These are phyloP conservation scores for Pythium myriotylum DNA, from an alignment of 352 stramenopile genomes.

Conservation along the genomic window DNA sequence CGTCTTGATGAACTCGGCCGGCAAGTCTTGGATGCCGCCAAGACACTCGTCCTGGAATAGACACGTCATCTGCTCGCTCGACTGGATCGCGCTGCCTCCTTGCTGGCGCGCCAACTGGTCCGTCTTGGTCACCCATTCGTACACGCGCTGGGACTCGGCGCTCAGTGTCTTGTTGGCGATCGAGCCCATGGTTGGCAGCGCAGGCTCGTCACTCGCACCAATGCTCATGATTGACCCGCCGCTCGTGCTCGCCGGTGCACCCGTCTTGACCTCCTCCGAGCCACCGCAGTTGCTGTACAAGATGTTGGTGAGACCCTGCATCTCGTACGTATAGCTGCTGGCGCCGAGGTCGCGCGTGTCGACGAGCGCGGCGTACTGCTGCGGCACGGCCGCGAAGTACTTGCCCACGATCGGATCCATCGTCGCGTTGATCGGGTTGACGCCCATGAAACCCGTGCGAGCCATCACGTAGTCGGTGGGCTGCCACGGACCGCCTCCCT, in stretches of 20 bases:
- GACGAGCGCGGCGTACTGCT: slow-evolving; percentile 19
- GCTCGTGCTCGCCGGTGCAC: background rate
- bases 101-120: slow-evolving; percentile 1
- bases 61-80: too few relatives aligned
- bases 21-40: slow-evolving; percentile 25
- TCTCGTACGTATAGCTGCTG: slow-evolving; percentile 34
- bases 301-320: slow-evolving; percentile 17
- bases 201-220: too few relatives aligned
- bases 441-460: slow-evolving; percentile 40
- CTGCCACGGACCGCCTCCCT: too few relatives aligned
- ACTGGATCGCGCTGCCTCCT: slow-evolving; percentile 4
- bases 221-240: background rate
- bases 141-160: background rate
- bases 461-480: too few relatives aligned
- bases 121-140: background rate
- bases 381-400: slow-evolving; percentile 10
- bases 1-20: slow-evolving; percentile 23
- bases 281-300: slow-evolving; percentile 25
- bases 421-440: slow-evolving; percentile 30
- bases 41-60: slow-evolving; percentile 34
- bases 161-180: too few relatives aligned
- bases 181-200: background rate
- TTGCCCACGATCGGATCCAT: slow-evolving; percentile 7
- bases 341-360: too few relatives aligned
- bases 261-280: too few relatives aligned